Evolutionary conservation across 352 stramenopile genomes (phyloP).

Genomic region (Saprolegnia parasitica): DNA sequence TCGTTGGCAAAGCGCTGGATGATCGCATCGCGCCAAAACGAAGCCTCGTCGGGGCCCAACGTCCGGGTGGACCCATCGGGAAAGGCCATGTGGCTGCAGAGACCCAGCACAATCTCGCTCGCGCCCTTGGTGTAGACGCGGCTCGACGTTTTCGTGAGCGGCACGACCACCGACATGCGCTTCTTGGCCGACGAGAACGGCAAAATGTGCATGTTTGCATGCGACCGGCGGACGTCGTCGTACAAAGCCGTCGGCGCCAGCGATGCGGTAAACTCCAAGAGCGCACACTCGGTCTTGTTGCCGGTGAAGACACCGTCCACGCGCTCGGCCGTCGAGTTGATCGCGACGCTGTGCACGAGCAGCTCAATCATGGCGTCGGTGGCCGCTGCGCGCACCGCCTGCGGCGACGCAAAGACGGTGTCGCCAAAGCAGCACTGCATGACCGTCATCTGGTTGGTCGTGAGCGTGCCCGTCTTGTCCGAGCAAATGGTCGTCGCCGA

Average conservation of each 20-base stretch:
- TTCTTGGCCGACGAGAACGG: constrained; percentile 91
- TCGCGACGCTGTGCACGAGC: constrained; percentile 67
- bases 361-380: constrained; percentile 32
- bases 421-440: constrained; percentile 62
- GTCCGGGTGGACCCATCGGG: no score
- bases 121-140: constrained; percentile 49
- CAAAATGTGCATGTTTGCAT: constrained; percentile 40
- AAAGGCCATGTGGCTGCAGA: constrained; percentile 41
- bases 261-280: constrained; percentile 38
- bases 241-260: constrained; percentile 36
- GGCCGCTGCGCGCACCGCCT: constrained; percentile 15
- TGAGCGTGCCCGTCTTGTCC: constrained; percentile 95
- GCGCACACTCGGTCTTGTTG: constrained; percentile 47
- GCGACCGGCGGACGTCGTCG: constrained; percentile 29
- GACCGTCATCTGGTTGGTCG: constrained; percentile 94
- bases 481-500: constrained; percentile 96
- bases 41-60: constrained; percentile 32
- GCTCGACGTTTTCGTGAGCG: constrained; percentile 24
- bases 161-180: constrained; percentile 89
- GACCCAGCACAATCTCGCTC: constrained; percentile 50
- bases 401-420: constrained; percentile 29
- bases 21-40: constrained; percentile 15
- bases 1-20: constrained; percentile 65
- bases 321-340: constrained; percentile 84
- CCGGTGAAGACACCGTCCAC: constrained; percentile 39